Evolutionary conservation across 176 grass and related monocot genomes (phyloP), one percentile per base, ranked within the genome.

Genomic region (Musa troglodytarum): DNA sequence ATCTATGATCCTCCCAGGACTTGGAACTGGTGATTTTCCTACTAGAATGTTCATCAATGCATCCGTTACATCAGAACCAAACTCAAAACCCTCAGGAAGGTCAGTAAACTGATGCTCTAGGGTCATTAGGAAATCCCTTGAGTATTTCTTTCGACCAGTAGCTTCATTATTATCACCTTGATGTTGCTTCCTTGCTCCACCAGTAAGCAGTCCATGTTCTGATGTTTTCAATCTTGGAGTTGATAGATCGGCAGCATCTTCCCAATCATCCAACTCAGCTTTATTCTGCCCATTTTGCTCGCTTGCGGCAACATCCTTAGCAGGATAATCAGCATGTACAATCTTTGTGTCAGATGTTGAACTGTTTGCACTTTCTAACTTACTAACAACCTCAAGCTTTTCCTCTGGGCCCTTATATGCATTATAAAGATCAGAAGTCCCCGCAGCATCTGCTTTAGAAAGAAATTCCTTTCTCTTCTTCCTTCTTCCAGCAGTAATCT

Each of bases 401-500:
- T 93, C 90, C 73, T 98, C 84, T 17, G 90, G 90, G 50, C 90
- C 88, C 69, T 93, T 98, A 56, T 98, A 98, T 65, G 94, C 94
- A 76, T 90, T 98, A 65, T 98, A 98, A 82, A 98, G 86, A 77
- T 98, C 94, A 79, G 90, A 91, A 76, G 69, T 78, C 70, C 94
- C 90, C 0, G 90, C 94, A 28, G 94, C 94, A 91, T 98, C 94
- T 71, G 94, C 94, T 83, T 93, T 98, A 50, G 86, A 88, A 75
- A 93, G 86, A 61, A 98, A 86, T 85, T 98, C 90, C 76, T 89
- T 98, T 69, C 74, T 84, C 9, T 80, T 85, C 81, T 92, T 96
- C 83, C 76, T 92, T 69, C 62, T 92, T 12, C 72, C 82, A 57
- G 81, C n/a, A 53, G 57, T 14, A 56, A 78, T 84, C 75, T 96